These are phyloP conservation scores for Thalassia testudinum DNA, from an alignment of 116 monocot genomes.

Conservation along the genomic window DNA sequence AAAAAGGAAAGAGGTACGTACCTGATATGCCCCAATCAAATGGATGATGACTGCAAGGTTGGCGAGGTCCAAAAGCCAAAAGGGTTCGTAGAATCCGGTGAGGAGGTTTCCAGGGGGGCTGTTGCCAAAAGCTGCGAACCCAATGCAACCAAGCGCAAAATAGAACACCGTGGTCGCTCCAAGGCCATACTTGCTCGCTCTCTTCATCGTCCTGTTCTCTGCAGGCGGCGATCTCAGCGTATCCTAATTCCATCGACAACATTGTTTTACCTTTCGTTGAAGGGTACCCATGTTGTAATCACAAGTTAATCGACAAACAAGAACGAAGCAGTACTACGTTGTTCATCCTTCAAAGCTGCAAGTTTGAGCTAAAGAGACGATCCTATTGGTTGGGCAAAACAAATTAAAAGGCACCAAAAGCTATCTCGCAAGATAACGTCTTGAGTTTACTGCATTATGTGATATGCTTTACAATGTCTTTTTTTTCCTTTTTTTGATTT, in stretches of 20 bases:
- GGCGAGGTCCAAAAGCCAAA: conserved; percentile 46
- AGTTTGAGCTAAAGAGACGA: too few species aligned
- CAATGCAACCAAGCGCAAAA: conserved; percentile 29
- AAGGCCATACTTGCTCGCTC: conserved; percentile 22
- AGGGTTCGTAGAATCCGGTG: conserved; percentile 36
- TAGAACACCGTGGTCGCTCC: conserved; percentile 42
- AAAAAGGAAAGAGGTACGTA: neutral
- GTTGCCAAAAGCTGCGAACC: conserved; percentile 45
- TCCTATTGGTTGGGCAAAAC: too few species aligned
- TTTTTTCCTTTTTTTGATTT: too few species aligned
- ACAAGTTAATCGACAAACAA: neutral
- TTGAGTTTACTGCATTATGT: too few species aligned
- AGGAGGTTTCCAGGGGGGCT: conserved; percentile 40
- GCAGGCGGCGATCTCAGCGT: conserved; percentile 44
- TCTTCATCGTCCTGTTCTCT: conserved; percentile 56
- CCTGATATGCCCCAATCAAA: conserved; percentile 59
- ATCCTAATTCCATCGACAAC: too few species aligned
- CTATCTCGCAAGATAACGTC: too few species aligned
- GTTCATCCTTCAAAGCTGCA: too few species aligned
- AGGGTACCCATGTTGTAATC: too few species aligned
- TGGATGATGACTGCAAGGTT: conserved; percentile 34
- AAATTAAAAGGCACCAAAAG: too few species aligned
- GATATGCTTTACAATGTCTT: too few species aligned
- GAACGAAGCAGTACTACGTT: too few species aligned
- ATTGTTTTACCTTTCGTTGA: too few species aligned